Percentiles rank a stretch among this genome's conserved stretches.
phyloP scores from a whole-genome alignment of 345 rosid genomes.

The Salix dunnii region DNA sequence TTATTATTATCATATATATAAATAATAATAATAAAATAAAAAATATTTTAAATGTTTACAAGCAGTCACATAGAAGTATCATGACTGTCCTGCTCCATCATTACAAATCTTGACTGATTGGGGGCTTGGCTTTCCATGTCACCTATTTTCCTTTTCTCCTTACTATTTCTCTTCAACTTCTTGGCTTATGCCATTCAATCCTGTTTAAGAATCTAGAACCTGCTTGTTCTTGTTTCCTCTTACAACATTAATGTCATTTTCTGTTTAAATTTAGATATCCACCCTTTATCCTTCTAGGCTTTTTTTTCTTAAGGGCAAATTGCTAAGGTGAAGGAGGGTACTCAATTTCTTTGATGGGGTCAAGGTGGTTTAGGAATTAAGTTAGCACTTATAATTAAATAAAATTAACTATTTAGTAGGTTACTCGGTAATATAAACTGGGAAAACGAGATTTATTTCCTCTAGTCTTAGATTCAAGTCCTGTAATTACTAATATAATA shows the following conservation, averaged over 20 bases:
- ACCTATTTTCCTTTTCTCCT: not conserved
- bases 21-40: too few relatives aligned
- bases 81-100: slow-evolving; percentile 55
- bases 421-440: fast-evolving
- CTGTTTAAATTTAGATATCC: not conserved
- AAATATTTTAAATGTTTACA: too few relatives aligned
- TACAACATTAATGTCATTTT: not conserved
- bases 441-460: fast-evolving
- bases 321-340: not conserved
- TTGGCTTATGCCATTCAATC: not conserved
- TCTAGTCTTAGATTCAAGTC: too few relatives aligned
- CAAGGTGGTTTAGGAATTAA: not conserved
- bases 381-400: not conserved
- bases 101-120: slow-evolving; percentile 46
- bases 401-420: too few relatives aligned
- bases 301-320: not conserved
- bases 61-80: slow-evolving; percentile 42
- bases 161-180: not conserved
- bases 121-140: slow-evolving; percentile 44
- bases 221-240: not conserved
- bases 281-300: not conserved
- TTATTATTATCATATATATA: too few relatives aligned
- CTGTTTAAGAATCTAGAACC: not conserved
- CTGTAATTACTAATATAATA: too few relatives aligned
- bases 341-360: not conserved